Evolutionary conservation across 108 stramenopile species (phyloP).

Genomic region (Conticribra guillardii): DNA sequence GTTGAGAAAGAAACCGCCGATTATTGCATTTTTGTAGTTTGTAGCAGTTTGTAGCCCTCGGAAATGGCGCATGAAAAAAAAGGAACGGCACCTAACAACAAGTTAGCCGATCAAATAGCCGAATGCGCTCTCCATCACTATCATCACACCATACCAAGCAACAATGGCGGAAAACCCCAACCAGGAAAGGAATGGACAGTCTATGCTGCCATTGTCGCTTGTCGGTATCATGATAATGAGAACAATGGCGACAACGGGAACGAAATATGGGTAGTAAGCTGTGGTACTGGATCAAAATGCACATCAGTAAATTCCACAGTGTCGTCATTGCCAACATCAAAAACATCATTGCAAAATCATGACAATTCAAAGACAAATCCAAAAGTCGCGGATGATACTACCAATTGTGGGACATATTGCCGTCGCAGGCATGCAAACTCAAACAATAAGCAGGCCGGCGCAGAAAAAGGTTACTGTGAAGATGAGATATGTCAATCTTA

Average conservation of each 20-base stretch:
- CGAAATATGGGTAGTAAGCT: slow-evolving; percentile 59
- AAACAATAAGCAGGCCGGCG: no score
- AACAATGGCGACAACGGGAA: slow-evolving; percentile 1
- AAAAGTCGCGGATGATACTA: no score
- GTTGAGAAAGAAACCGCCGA: no score
- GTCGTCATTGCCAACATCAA: slow-evolving; percentile 29
- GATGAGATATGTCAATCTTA: slow-evolving; percentile 45
- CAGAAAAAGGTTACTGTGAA: no score
- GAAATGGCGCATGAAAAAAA: background rate
- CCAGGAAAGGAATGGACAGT: slow-evolving; percentile 81
- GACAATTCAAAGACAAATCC: background rate
- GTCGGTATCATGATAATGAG: slow-evolving; percentile 3
- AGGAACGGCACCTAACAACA: background rate
- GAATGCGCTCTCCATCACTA: slow-evolving; percentile 72
- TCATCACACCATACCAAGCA: slow-evolving; percentile 47
- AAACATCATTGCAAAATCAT: slow-evolving; percentile 7
- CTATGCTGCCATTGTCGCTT: slow-evolving; percentile 84
- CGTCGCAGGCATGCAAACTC: no score
- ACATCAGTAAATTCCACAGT: slow-evolving; percentile 50
- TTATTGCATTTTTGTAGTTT: background rate
- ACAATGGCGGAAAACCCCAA: slow-evolving; percentile 79
- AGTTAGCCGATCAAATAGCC: slow-evolving; percentile 30
- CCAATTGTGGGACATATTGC: no score
- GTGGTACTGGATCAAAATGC: slow-evolving; percentile 90
- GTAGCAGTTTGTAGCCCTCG: no score